These are phyloP conservation scores for Monosporascus sp. DNA, from an alignment of 2,329 filamentous ascomycete genomes.

Conservation along the genomic window DNA sequence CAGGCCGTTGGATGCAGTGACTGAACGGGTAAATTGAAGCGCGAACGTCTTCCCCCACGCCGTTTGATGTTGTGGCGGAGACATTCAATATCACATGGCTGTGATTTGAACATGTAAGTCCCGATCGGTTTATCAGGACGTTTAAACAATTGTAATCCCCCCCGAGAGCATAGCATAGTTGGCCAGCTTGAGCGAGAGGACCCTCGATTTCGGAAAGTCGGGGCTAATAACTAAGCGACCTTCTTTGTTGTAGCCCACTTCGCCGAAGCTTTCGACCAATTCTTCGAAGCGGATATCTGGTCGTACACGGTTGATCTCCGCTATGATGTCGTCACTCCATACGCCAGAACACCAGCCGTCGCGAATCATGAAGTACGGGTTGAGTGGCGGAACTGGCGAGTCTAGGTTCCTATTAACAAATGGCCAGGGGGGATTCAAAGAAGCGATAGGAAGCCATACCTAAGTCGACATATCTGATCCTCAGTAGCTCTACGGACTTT, in stretches of 20 bases:
- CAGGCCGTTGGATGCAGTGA: too few species aligned
- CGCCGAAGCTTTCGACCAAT: conserved; percentile 59
- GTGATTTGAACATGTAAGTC: too few species aligned
- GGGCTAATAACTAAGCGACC: conserved; percentile 52
- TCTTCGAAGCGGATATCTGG: conserved; percentile 56
- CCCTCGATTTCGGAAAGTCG: conserved; percentile 46
- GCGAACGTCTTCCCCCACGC: too few species aligned
- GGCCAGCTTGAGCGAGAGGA: conserved; percentile 51
- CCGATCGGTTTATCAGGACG: neutral
- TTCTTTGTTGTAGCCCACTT: conserved; percentile 54
- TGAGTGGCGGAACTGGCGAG: conserved; percentile 63
- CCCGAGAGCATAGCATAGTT: conserved; percentile 50
- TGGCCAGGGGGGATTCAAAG: neutral
- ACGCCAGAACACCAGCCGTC: conserved; percentile 60
- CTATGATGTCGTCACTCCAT: conserved; percentile 65
- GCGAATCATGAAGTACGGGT: conserved; percentile 65
- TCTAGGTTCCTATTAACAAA: conserved; percentile 38
- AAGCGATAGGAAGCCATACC: conserved; percentile 36
- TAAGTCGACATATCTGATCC: conserved; percentile 71
- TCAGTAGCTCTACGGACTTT: conserved; percentile 55
- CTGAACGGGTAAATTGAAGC: too few species aligned
- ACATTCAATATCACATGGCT: neutral
- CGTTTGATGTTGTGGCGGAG: too few species aligned
- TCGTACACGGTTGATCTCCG: conserved; percentile 52
- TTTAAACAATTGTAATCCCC: conserved; percentile 30